A percentile compares a stretch with the other conserved stretches of the same genome.
Conservation (phyloP, 164 flowering plant species). For the Annona cherimola region DNA sequence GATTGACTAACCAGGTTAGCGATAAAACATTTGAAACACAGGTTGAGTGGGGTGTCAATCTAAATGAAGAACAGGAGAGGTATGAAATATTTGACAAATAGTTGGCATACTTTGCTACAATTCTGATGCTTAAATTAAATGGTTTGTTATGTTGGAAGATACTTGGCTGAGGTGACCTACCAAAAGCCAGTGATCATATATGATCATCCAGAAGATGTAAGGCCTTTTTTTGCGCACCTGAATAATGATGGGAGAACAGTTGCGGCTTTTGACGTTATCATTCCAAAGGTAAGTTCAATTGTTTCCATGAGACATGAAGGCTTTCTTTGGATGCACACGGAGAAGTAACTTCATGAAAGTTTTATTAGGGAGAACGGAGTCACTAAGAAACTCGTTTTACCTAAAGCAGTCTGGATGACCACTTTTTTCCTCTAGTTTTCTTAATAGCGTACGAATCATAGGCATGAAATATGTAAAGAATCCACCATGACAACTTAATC, state of each 20-base stretch:
- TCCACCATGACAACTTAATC: too few species aligned
- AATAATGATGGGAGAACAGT: constrained; percentile 75
- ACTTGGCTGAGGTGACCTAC: constrained; percentile 60
- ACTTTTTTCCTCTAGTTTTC: too few species aligned
- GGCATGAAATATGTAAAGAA: too few species aligned
- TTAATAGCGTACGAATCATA: too few species aligned
- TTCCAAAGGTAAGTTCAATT: constrained; percentile 64
- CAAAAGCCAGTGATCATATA: constrained; percentile 58
- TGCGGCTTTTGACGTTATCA: constrained; percentile 68
- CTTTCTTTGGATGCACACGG: not conserved
- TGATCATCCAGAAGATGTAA: constrained; percentile 65
- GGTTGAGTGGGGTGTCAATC: constrained; percentile 52
- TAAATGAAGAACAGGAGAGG: constrained; percentile 79
- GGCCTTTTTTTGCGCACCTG: constrained; percentile 61
- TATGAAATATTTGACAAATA: constrained; percentile 13
- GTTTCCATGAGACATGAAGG: not conserved
- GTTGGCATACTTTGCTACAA: not conserved
- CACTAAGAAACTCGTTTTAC: not conserved
- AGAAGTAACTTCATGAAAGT: not conserved
- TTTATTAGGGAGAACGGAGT: not conserved
- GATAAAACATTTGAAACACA: constrained; percentile 38
- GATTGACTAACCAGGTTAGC: constrained; percentile 36
- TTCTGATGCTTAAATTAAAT: not conserved
- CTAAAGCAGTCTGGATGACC: not conserved
- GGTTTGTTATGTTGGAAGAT: constrained; percentile 34